Evolutionary conservation across 208 protist species (phyloP).

Genomic region (Lotmaria passim): DNA sequence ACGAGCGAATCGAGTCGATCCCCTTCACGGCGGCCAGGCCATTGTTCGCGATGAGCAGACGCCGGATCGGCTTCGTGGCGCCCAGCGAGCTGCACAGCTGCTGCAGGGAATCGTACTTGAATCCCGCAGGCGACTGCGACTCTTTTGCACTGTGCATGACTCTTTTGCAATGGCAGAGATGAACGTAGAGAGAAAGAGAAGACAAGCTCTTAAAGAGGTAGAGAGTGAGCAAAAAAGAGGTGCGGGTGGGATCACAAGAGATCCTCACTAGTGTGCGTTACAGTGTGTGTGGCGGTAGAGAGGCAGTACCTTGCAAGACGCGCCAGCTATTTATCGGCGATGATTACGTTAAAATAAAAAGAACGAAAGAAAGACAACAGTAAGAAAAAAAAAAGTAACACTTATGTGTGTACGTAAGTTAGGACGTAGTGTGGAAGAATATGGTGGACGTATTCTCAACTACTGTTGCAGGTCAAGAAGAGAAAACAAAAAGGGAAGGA

Average conservation of each 20-base stretch:
- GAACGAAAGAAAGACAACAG: conserved; percentile 17
- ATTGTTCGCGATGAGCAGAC: conserved; percentile 98
- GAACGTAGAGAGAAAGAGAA: background rate
- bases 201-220: background rate
- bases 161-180: background rate
- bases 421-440: background rate
- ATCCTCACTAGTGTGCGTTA: background rate
- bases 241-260: background rate
- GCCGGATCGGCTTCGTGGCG: conserved; percentile 72
- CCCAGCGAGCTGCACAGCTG: conserved; percentile 61
- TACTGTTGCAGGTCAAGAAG: background rate
- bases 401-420: conserved; percentile 1
- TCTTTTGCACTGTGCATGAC: background rate
- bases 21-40: conserved; percentile 98
- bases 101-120: conserved; percentile 39
- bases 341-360: background rate
- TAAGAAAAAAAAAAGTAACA: background rate
- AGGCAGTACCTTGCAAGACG: background rate
- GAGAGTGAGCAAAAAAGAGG: background rate
- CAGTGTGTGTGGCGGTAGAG: background rate
- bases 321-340: background rate
- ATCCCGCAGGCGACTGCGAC: conserved; percentile 10
- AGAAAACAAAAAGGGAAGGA: background rate
- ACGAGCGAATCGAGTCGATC: conserved; percentile 97
- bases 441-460: conserved; percentile 3